phyloP scores from a whole-genome alignment of 116 monocot genomes.

The Trichopus zeylanicus region DNA sequence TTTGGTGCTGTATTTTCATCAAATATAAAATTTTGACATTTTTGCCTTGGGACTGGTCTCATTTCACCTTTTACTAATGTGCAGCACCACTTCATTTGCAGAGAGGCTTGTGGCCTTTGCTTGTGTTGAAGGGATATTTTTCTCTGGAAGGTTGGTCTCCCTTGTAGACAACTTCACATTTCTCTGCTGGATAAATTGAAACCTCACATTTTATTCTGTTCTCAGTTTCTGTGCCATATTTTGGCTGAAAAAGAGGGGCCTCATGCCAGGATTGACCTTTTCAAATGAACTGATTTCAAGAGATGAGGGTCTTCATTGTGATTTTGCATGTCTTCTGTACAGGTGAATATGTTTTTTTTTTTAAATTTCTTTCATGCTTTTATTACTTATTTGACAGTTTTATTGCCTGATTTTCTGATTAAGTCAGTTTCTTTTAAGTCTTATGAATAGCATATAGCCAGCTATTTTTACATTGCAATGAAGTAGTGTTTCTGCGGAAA shows the following conservation, averaged over 20 bases:
- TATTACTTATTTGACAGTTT: not conserved
- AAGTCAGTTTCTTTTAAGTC: too few relatives aligned
- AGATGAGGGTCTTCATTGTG: slow-evolving; percentile 42
- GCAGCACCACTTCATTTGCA: slow-evolving; percentile 29
- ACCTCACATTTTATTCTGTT: not conserved
- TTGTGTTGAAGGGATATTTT: slow-evolving; percentile 54
- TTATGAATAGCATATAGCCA: too few relatives aligned
- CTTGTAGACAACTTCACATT: not conserved
- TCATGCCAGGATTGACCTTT: slow-evolving; percentile 36
- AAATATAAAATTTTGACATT: not conserved
- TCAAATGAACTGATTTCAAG: slow-evolving; percentile 39
- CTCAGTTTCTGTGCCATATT: slow-evolving; percentile 37
- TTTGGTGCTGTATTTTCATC: not conserved
- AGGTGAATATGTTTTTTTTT: slow-evolving; percentile 11
- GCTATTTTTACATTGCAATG: too few relatives aligned
- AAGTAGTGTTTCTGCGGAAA: too few relatives aligned
- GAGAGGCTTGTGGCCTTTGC: slow-evolving; percentile 31
- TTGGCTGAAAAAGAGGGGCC: slow-evolving; percentile 42
- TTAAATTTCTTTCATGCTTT: not conserved
- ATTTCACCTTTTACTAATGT: not conserved
- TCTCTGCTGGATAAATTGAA: not conserved
- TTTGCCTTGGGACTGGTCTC: too few relatives aligned
- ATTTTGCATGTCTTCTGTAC: slow-evolving; percentile 31
- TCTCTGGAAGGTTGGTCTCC: slow-evolving; percentile 26
- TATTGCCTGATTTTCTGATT: not conserved